Conservation (phyloP, 768 basidiomycete genomes). For the Kwoniella mangroviensis region DNA sequence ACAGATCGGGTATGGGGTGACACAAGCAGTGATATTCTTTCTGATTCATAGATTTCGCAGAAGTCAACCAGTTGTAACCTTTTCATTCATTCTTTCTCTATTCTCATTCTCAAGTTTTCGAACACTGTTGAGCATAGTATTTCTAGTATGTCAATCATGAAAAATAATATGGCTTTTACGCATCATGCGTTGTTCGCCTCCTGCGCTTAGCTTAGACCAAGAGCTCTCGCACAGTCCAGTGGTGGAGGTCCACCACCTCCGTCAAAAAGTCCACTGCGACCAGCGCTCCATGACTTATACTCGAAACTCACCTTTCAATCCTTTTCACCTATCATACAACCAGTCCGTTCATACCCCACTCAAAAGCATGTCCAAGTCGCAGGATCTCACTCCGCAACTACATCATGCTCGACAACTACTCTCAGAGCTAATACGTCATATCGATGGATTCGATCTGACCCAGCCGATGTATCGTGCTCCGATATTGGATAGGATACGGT, state of each 20-base stretch:
- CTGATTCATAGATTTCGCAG: too few relatives aligned
- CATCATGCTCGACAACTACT: neutral
- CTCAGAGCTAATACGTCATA: constrained; percentile 2
- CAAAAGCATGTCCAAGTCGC: constrained; percentile 7
- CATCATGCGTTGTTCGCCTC: too few relatives aligned
- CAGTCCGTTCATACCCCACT: too few relatives aligned
- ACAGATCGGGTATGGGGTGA: neutral
- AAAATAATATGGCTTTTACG: neutral
- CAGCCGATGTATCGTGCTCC: constrained; percentile 24
- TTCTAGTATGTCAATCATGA: neutral
- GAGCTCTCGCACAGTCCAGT: too few relatives aligned
- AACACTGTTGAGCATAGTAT: constrained; percentile 9
- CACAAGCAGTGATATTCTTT: too few relatives aligned
- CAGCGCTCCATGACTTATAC: too few relatives aligned
- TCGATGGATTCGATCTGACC: constrained; percentile 13
- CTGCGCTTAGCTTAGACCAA: too few relatives aligned
- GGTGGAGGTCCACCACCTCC: constrained; percentile 15
- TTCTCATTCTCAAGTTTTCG: too few relatives aligned
- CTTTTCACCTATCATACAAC: neutral
- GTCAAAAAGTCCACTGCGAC: neutral
- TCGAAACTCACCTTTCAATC: too few relatives aligned
- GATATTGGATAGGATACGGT: constrained; percentile 22
- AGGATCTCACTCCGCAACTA: constrained; percentile 15
- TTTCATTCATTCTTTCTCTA: too few relatives aligned
- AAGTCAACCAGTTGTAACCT: too few relatives aligned